These are phyloP conservation scores for Ophiorrhiza pumila DNA, from an alignment of 257 asterid genomes.

Conservation along the genomic window DNA sequence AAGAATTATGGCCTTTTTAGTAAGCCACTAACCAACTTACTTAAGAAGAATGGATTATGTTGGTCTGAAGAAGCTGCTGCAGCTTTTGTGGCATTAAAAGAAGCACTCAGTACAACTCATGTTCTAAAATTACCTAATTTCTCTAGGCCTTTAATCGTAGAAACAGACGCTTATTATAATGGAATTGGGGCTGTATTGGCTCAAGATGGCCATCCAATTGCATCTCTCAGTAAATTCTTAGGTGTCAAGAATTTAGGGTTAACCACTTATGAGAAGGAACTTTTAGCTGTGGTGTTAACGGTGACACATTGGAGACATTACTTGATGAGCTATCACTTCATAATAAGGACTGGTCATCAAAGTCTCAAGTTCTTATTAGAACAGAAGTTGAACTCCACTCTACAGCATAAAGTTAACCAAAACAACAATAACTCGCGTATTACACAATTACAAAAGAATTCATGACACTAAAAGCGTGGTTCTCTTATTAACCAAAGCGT, in stretches of 20 bases:
- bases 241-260: not conserved
- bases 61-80: not conserved
- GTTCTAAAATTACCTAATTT: slow-evolving; percentile 3
- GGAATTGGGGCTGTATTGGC: not conserved
- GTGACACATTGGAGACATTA: not conserved
- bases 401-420: too few species aligned
- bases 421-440: too few species aligned
- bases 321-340: not conserved
- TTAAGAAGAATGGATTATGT: not conserved
- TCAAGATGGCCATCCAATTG: not conserved
- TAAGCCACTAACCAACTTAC: not conserved
- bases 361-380: too few species aligned
- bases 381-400: too few species aligned
- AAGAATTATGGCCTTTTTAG: not conserved
- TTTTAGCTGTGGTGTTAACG: not conserved
- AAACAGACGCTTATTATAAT: not conserved
- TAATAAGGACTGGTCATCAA: not conserved
- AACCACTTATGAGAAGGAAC: not conserved
- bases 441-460: too few species aligned
- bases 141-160: not conserved
- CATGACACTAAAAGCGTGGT: too few species aligned
- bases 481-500: too few species aligned
- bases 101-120: not conserved
- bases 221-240: not conserved
- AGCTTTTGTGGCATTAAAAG: slow-evolving; percentile 4